These are phyloP conservation scores for Geosmithia flava DNA, from an alignment of 2,329 filamentous ascomycete genomes.

Conservation along the genomic window DNA sequence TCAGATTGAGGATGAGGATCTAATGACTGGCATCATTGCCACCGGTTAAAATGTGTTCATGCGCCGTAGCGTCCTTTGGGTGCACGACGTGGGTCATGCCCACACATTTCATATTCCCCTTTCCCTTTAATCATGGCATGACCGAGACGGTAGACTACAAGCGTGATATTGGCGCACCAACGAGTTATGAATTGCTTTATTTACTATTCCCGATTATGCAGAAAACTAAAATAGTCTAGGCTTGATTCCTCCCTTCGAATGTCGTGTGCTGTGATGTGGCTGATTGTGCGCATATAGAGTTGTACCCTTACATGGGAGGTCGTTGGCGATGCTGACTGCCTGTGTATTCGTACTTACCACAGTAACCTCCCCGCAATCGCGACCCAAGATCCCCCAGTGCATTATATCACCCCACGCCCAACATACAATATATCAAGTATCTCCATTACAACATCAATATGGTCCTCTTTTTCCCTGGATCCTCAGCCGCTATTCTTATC, in stretches of 20 bases:
- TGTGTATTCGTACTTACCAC: neutral
- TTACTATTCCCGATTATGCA: neutral
- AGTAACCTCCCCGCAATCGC: neutral
- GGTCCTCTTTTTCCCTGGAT: neutral
- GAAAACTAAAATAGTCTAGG: neutral
- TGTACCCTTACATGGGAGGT: neutral
- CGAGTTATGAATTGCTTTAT: neutral
- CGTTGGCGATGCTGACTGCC: neutral
- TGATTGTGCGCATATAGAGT: neutral
- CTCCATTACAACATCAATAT: neutral
- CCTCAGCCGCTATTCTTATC: neutral
- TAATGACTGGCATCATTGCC: slow-evolving; percentile 36
- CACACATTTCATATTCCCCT: neutral
- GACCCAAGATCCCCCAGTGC: neutral
- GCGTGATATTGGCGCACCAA: neutral
- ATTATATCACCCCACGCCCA: neutral
- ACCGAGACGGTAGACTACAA: neutral
- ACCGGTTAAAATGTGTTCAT: neutral
- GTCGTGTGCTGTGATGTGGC: neutral
- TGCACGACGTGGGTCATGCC: neutral
- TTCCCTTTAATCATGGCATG: neutral
- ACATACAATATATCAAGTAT: too few species aligned
- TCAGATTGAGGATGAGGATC: slow-evolving; percentile 45
- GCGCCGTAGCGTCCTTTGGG: neutral
- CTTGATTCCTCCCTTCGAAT: neutral